A percentile compares a stretch with the other conserved stretches of the same genome.
Conservation (phyloP, 129 eudicot genomes). For the Glebionis coronaria region DNA sequence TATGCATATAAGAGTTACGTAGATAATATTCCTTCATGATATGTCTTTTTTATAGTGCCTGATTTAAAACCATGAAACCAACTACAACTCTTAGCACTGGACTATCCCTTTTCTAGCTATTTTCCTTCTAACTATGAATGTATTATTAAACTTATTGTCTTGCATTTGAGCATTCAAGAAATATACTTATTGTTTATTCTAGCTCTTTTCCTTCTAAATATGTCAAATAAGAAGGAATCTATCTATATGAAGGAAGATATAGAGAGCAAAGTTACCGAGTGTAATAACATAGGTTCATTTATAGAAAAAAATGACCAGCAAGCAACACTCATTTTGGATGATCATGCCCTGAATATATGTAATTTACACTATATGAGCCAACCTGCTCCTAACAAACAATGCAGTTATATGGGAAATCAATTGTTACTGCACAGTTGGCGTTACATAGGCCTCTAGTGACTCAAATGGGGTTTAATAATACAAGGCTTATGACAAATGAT, state of each 20-base stretch:
- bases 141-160: no score
- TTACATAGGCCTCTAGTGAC: slow-evolving; percentile 21
- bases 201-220: no score
- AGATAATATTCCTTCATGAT: no score
- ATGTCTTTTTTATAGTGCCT: no score
- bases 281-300: slow-evolving; percentile 24
- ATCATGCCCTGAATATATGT: slow-evolving; percentile 64
- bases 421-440: slow-evolving; percentile 33
- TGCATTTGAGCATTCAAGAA: no score
- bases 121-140: no score
- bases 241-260: slow-evolving; percentile 28
- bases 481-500: slow-evolving; percentile 50
- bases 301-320: slow-evolving; percentile 27
- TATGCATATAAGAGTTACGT: no score
- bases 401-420: slow-evolving; percentile 34
- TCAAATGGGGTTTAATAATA: slow-evolving; percentile 36
- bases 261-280: slow-evolving; percentile 23
- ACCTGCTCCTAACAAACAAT: slow-evolving; percentile 37
- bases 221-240: slow-evolving; percentile 22
- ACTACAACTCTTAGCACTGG: no score
- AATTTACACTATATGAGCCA: slow-evolving; percentile 75
- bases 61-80: no score
- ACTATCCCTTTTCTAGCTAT: no score
- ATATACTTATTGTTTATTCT: no score
- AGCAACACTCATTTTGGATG: slow-evolving; percentile 29